phyloP scores from a whole-genome alignment of 73 alveolate genomes.

The Paramecium sonneborni region DNA sequence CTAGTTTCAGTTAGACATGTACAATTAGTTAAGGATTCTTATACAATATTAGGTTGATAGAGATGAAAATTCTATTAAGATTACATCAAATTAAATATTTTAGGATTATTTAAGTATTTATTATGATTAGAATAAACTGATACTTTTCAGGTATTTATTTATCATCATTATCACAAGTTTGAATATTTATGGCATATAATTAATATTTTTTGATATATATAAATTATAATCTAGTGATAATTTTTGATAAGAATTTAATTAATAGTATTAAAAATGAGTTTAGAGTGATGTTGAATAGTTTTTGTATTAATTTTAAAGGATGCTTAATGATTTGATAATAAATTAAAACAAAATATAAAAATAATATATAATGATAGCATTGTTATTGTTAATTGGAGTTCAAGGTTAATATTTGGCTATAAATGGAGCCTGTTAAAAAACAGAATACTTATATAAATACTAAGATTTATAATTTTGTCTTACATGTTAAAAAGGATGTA shows the following conservation, averaged over 20 bases:
- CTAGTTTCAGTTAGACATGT: too few species aligned
- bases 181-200: too few species aligned
- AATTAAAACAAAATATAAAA: not conserved
- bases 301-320: not conserved
- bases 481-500: conserved; percentile 51
- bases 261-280: not conserved
- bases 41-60: too few species aligned
- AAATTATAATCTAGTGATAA: not conserved
- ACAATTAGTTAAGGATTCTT: too few species aligned
- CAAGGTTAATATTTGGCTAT: not conserved
- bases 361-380: not conserved
- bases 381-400: not conserved
- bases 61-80: too few species aligned
- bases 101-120: too few species aligned
- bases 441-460: not conserved
- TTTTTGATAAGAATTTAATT: not conserved
- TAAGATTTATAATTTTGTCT: not conserved
- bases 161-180: too few species aligned
- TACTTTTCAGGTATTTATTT: too few species aligned
- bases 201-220: not conserved
- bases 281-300: not conserved
- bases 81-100: too few species aligned
- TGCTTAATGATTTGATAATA: not conserved
- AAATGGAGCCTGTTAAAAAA: not conserved
- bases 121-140: too few species aligned